These are phyloP conservation scores for Phytophthora quininea DNA, from an alignment of 352 stramenopile species.

Conservation along the genomic window DNA sequence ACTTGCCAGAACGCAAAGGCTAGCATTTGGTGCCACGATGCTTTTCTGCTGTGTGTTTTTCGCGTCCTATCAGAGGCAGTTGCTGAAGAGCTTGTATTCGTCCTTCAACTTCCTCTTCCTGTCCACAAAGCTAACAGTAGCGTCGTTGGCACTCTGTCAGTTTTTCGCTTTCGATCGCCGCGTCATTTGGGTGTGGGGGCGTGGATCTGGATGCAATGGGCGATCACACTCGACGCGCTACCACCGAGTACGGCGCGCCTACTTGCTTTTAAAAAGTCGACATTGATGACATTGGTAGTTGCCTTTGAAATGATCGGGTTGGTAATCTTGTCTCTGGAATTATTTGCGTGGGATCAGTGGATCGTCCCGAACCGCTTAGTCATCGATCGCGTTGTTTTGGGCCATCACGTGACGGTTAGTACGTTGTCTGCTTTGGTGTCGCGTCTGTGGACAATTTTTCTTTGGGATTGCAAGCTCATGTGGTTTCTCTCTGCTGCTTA, in stretches of 20 bases:
- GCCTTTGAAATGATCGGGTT: slow-evolving; percentile 19
- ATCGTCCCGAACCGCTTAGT: slow-evolving; percentile 11
- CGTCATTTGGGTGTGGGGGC: slow-evolving; percentile 20
- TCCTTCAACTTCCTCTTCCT: slow-evolving; percentile 43
- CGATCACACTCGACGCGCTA: slow-evolving; percentile 37
- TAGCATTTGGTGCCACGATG: slow-evolving; percentile 15
- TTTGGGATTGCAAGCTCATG: slow-evolving; percentile 35
- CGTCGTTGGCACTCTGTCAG: slow-evolving; percentile 17
- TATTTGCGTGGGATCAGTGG: slow-evolving; percentile 32
- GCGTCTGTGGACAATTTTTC: slow-evolving; percentile 29
- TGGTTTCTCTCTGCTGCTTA: slow-evolving; percentile 24
- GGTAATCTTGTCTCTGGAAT: slow-evolving; percentile 29
- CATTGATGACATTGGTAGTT: slow-evolving; percentile 20
- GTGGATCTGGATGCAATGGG: slow-evolving; percentile 44
- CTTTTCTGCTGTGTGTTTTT: slow-evolving; percentile 29
- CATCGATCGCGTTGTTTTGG: slow-evolving; percentile 15
- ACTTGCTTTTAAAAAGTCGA: slow-evolving; percentile 30
- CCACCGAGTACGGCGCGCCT: slow-evolving; percentile 22
- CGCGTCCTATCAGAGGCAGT: slow-evolving; percentile 26
- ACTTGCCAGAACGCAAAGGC: slow-evolving; percentile 12
- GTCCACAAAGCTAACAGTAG: slow-evolving; percentile 27
- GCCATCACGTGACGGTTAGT: slow-evolving; percentile 13
- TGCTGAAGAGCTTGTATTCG: slow-evolving; percentile 27
- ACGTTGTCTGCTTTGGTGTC: slow-evolving; percentile 24
- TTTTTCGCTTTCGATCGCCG: slow-evolving; percentile 32